These are phyloP conservation scores for Arthrobotrys iridis DNA, from an alignment of 2,329 filamentous ascomycete genomes.

Conservation along the genomic window DNA sequence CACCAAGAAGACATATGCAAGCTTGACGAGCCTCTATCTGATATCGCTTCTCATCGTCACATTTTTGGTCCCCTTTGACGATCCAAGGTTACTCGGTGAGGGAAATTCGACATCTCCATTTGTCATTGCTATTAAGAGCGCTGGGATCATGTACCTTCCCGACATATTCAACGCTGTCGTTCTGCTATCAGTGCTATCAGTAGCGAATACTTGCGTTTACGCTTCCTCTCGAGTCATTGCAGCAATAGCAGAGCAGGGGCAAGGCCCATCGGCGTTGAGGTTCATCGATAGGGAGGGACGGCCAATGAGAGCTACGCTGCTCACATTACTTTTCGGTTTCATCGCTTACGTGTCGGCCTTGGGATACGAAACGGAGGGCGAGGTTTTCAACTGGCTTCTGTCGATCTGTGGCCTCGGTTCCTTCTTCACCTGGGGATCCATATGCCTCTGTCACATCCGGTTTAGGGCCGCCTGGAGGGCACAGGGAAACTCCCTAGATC, in stretches of 20 bases:
- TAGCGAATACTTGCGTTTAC: conserved; percentile 66
- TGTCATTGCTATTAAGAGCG: conserved; percentile 72
- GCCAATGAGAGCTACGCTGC: conserved; percentile 60
- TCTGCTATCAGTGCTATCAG: conserved; percentile 69
- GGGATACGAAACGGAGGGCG: conserved; percentile 53
- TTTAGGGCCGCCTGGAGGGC: conserved; percentile 72
- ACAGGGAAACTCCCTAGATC: conserved; percentile 67
- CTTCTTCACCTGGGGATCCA: conserved; percentile 79
- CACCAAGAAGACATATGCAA: conserved; percentile 66
- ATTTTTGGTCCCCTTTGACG: conserved; percentile 63
- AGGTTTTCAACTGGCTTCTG: conserved; percentile 73
- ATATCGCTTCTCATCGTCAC: conserved; percentile 64
- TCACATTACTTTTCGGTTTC: conserved; percentile 42
- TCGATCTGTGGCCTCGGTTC: conserved; percentile 77
- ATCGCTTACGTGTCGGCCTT: conserved; percentile 47
- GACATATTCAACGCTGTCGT: conserved; percentile 75
- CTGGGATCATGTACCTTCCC: conserved; percentile 70
- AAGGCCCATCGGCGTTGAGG: conserved; percentile 69
- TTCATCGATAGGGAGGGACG: conserved; percentile 72
- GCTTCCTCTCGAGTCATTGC: conserved; percentile 67
- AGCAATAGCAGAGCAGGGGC: conserved; percentile 65
- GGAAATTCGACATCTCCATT: conserved; percentile 66
- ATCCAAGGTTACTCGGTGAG: conserved; percentile 61
- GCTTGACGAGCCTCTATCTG: conserved; percentile 65
- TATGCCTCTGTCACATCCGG: conserved; percentile 73